phyloP scores from a whole-genome alignment of 768 basidiomycete species.

The Naganishia kalamii region DNA sequence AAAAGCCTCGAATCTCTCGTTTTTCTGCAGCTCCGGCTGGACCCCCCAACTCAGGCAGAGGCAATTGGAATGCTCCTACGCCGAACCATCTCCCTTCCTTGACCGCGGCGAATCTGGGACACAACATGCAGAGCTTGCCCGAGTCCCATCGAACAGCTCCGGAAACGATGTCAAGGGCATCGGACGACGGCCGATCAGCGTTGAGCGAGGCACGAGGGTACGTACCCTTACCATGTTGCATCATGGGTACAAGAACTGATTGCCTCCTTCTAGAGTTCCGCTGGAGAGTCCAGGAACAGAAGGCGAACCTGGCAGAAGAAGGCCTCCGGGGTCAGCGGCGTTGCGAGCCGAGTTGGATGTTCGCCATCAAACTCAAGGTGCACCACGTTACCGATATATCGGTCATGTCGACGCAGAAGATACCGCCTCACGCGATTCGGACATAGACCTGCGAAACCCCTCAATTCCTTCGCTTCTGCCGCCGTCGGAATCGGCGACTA shows the following conservation, averaged over 20 bases:
- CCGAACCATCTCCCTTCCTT: background rate
- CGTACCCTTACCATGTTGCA: background rate
- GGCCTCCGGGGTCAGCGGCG: constrained; percentile 3
- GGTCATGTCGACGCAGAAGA: background rate
- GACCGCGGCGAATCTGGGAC: background rate
- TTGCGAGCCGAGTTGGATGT: background rate
- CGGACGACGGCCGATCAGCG: background rate
- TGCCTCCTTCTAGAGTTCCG: background rate
- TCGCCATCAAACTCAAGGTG: constrained; percentile 5
- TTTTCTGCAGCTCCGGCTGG: background rate
- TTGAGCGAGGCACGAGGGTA: constrained; percentile 6
- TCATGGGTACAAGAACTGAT: background rate
- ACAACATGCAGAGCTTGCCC: background rate
- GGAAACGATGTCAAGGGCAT: background rate
- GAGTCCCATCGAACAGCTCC: background rate
- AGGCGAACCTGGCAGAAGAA: background rate
- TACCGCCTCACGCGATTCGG: background rate
- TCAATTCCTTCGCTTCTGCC: background rate
- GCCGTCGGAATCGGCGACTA: background rate
- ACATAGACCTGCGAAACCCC: no score
- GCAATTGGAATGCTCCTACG: background rate
- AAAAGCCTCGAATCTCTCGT: background rate
- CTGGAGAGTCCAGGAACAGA: background rate
- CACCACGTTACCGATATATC: constrained; percentile 4
- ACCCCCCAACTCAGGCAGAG: background rate